Conservation (phyloP, 495 filamentous ascomycete genomes). For the Penicillium psychrofluorescens region DNA sequence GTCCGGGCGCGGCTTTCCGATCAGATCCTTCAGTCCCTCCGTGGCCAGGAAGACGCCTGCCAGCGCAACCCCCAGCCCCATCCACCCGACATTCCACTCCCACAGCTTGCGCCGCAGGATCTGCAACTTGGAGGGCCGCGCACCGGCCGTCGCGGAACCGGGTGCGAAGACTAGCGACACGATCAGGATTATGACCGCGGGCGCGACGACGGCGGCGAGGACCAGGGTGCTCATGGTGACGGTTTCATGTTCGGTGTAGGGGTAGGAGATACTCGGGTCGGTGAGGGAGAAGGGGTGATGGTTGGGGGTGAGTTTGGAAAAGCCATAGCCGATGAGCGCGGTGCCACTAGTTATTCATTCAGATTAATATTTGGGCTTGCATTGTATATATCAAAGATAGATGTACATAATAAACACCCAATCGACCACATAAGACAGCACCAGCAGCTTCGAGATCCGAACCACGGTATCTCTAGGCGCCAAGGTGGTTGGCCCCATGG, state of each 20-base stretch:
- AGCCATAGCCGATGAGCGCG: conserved; percentile 38
- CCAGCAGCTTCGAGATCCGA: conserved; percentile 27
- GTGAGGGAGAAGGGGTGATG: conserved; percentile 41
- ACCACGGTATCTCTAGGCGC: conserved; percentile 1
- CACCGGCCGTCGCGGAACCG: conserved; percentile 19
- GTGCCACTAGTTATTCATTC: conserved; percentile 24
- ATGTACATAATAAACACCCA: conserved; percentile 48
- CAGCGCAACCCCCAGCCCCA: conserved; percentile 52
- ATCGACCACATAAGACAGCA: conserved; percentile 46
- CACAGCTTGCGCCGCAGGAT: conserved; percentile 46
- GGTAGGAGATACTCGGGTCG: conserved; percentile 53
- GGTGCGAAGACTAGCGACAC: conserved; percentile 43
- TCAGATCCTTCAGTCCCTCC: conserved; percentile 53
- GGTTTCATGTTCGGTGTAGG: conserved; percentile 45
- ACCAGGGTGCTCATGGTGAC: conserved; percentile 44
- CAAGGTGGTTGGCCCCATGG: background rate
- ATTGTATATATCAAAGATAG: background rate
- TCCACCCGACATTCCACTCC: conserved; percentile 59
- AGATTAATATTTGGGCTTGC: background rate
- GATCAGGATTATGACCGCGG: conserved; percentile 44
- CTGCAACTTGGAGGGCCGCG: conserved; percentile 18
- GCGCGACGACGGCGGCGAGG: conserved; percentile 43
- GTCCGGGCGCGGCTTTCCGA: conserved; percentile 61
- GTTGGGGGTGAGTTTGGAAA: conserved; percentile 33
- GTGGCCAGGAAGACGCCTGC: conserved; percentile 53